Evolutionary conservation across 495 filamentous ascomycete genomes (phyloP).

Genomic region (Penicillium antarcticum): DNA sequence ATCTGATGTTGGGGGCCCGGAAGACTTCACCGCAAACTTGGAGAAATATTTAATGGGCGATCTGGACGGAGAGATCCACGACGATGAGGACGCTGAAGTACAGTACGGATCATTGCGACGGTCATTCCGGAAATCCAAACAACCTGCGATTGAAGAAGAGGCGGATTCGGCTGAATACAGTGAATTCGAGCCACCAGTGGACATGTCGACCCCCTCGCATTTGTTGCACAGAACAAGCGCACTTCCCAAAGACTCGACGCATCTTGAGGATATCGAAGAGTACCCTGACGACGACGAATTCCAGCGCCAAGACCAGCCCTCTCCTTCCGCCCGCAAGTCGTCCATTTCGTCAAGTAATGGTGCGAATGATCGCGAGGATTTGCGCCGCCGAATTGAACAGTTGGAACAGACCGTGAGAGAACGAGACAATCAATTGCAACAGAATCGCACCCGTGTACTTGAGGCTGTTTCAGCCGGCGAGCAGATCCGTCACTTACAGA

Average conservation of each 20-base stretch:
- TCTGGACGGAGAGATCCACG: conserved; percentile 7
- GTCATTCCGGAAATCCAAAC: conserved; percentile 17
- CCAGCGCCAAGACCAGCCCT: conserved; percentile 10
- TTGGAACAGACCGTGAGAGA: conserved; percentile 33
- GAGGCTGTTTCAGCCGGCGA: conserved; percentile 39
- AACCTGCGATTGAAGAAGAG: conserved; percentile 36
- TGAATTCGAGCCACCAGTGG: conserved; percentile 44
- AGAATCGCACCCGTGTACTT: conserved; percentile 29
- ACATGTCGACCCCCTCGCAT: conserved; percentile 49
- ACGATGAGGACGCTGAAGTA: conserved; percentile 14
- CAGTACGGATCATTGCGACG: conserved; percentile 12
- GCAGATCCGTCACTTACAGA: conserved; percentile 38
- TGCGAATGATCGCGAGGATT: conserved; percentile 18
- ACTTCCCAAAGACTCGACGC: conserved; percentile 32
- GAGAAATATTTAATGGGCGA: conserved; percentile 48
- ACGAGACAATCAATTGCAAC: conserved; percentile 37
- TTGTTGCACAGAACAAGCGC: conserved; percentile 30
- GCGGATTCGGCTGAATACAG: conserved; percentile 38
- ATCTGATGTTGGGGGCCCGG: conserved; percentile 49
- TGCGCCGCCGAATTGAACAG: conserved; percentile 35
- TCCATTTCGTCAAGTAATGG: conserved; percentile 16
- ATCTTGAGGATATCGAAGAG: conserved; percentile 43
- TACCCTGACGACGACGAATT: conserved; percentile 28
- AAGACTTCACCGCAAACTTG: conserved; percentile 51
- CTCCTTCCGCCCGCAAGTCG: conserved; percentile 31